Evolutionary conservation across 805 yeast genomes (phyloP).

Genomic region (Schwanniomyces pseudopolymorphus): DNA sequence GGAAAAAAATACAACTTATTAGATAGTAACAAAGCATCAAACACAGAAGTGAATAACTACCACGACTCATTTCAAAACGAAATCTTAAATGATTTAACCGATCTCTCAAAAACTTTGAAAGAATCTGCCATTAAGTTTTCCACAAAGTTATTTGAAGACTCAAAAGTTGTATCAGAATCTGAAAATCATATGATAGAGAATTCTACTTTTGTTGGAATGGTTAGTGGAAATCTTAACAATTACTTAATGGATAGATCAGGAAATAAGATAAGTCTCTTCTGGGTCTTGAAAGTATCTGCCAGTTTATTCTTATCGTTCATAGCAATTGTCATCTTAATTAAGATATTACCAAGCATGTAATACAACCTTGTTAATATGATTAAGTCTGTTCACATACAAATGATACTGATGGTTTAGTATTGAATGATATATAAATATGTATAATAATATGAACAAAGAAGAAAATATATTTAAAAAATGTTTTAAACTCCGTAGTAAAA

Average conservation of each 20-base stretch:
- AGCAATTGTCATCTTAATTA: constrained; percentile 31
- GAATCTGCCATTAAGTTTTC: constrained; percentile 46
- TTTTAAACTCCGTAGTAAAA: neutral
- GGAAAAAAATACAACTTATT: constrained; percentile 13
- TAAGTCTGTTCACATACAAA: neutral
- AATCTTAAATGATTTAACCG: constrained; percentile 46
- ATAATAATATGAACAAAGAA: neutral
- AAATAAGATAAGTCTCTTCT: constrained; percentile 39
- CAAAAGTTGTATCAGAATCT: constrained; percentile 30
- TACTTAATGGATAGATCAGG: constrained; percentile 41
- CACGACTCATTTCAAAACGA: constrained; percentile 49
- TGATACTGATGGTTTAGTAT: neutral
- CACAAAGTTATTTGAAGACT: constrained; percentile 34
- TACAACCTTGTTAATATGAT: neutral
- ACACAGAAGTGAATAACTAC: constrained; percentile 25
- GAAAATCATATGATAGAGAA: constrained; percentile 34
- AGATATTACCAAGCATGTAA: constrained; percentile 36
- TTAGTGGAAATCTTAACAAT: constrained; percentile 36
- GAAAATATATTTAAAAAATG: neutral
- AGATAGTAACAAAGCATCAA: neutral
- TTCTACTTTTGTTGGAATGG: constrained; percentile 25
- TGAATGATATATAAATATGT: neutral
- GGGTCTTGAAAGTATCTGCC: constrained; percentile 30
- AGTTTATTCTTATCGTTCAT: constrained; percentile 26
- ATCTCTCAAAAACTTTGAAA: constrained; percentile 48